Evolutionary conservation across 2,329 filamentous ascomycete species (phyloP).

Genomic region (Phialocephala subalpina): DNA sequence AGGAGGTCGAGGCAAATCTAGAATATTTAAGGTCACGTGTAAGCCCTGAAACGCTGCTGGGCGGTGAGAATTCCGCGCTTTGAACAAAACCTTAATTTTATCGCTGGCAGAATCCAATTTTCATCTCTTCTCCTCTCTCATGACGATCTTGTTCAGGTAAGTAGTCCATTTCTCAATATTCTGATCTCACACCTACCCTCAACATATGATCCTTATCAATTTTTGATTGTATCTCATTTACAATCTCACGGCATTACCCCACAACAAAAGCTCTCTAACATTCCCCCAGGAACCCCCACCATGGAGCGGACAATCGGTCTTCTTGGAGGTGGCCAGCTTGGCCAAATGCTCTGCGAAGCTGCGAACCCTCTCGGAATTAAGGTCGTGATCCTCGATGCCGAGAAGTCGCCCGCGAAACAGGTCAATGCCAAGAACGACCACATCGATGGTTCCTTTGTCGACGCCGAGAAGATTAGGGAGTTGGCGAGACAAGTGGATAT

Average conservation of each 20-base stretch:
- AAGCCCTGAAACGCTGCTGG: not conserved
- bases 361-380: constrained; percentile 81
- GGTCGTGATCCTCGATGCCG: constrained; percentile 80
- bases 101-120: constrained; percentile 2
- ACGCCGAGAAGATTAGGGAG: constrained; percentile 78
- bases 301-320: constrained; percentile 51
- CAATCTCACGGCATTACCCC: not conserved
- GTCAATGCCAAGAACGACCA: constrained; percentile 79
- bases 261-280: not conserved
- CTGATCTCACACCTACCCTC: too few relatives aligned
- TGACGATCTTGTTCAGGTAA: not conserved
- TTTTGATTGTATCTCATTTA: too few relatives aligned
- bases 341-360: constrained; percentile 93
- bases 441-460: constrained; percentile 87
- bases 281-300: not conserved
- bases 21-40: too few relatives aligned
- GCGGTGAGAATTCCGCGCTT: not conserved
- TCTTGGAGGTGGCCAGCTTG: constrained; percentile 76
- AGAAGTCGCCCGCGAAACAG: constrained; percentile 83
- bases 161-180: not conserved
- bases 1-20: too few relatives aligned
- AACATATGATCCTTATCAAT: too few relatives aligned
- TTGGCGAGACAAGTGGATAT: constrained; percentile 82
- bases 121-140: not conserved
- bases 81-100: constrained; percentile 4